Base-by-base conservation (phyloP, 108 stramenopile genomes). In the Nitzschia sp. region DNA sequence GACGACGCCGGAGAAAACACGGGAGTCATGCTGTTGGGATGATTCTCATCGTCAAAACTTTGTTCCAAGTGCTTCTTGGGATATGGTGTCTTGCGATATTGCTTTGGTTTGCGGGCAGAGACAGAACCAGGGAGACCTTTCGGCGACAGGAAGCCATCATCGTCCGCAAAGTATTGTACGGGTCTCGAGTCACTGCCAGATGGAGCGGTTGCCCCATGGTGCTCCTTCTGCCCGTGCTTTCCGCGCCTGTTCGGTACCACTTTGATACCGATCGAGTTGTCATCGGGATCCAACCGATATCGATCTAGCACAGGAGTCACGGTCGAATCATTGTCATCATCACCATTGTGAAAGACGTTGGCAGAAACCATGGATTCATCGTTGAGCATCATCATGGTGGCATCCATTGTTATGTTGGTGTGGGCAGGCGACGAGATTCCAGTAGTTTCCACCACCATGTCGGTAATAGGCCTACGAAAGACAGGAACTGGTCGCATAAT, bases 241-340 rank as follows among this genome's bases (percentile, higher is more conserved):
- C 79, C 56, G 18, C 71, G 78, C 26, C 68, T 67, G 48, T 78
- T 85, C n/a, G 83, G 83, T 1, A 85, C 76, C 4, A 85, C 83
- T 47, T 72, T 76, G 25, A 85, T 31, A 34, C 83, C 72, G 19
- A 74, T 60, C 0, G 78, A 73, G 61, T 61, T 66, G 51, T 70
- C 65, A 30, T 74, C 76, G 11, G 71, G 35, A 23, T 74, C 79
- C 24, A 85, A 38, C 26, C 76, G 60, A 55, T 85, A 85, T 25
- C 79, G 67, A 48, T 77, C 82, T 15, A 83, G 69, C 3, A 83
- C 62, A 2, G 82, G 82, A 5, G 82, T 83, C 1, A 67, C 35
- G 6, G 63, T 72, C 23, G 74, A 66, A 24, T 47, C 31, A 18
- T 80, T 72, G 57, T 74, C 79, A 26, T 56, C 36, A 24, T 66